These are phyloP conservation scores for Scheffersomyces ergatensis DNA, from an alignment of 805 yeast genomes.

Conservation along the genomic window DNA sequence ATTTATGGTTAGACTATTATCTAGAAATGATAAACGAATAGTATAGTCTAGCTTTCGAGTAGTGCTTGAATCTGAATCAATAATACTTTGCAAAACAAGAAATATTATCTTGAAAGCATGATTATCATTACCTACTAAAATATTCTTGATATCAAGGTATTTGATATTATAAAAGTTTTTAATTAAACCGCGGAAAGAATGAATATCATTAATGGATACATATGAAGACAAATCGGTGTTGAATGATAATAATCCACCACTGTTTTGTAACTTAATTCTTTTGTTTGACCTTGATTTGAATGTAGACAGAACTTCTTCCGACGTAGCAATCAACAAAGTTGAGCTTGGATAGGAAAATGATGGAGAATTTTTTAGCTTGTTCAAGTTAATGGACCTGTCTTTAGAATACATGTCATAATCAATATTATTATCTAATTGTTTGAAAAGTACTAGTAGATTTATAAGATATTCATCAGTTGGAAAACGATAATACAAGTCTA, in stretches of 20 bases:
- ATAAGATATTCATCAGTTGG: constrained; percentile 29
- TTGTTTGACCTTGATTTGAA: background rate
- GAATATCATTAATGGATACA: constrained; percentile 13
- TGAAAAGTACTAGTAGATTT: constrained; percentile 18
- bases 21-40: constrained; percentile 13
- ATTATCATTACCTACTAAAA: background rate
- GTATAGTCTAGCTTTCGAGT: constrained; percentile 14
- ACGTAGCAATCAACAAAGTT: background rate
- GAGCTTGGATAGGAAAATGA: background rate
- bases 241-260: background rate
- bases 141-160: constrained; percentile 8
- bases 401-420: constrained; percentile 9
- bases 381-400: constrained; percentile 1
- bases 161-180: constrained; percentile 14
- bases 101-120: background rate
- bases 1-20: constrained; percentile 10
- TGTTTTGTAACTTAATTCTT: background rate
- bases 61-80: background rate
- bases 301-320: background rate
- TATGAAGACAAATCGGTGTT: background rate
- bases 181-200: constrained; percentile 16
- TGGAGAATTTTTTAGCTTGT: constrained; percentile 9
- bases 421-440: constrained; percentile 14
- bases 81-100: constrained; percentile 3
- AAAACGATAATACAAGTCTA: constrained; percentile 24